Evolutionary conservation across 2,329 filamentous ascomycete genomes (phyloP).

Genomic region (Aspergillus glaucus): DNA sequence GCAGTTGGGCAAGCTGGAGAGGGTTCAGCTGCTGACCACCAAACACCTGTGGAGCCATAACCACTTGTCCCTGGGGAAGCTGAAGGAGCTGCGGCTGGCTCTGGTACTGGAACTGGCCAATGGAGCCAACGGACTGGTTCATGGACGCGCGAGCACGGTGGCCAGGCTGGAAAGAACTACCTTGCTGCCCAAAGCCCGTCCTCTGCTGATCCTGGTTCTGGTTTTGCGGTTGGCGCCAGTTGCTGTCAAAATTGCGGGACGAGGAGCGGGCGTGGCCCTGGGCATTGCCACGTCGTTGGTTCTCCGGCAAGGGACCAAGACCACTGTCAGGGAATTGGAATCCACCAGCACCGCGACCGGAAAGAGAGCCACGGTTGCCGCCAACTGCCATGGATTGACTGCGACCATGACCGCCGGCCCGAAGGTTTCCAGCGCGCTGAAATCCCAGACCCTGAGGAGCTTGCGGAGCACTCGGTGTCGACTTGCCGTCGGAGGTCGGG

Average conservation of each 20-base stretch:
- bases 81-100: slow-evolving; percentile 82
- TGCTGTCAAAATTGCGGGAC: slow-evolving; percentile 94
- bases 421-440: slow-evolving; percentile 74
- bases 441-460: slow-evolving; percentile 57
- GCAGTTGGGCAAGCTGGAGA: slow-evolving; percentile 81
- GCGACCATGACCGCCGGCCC: slow-evolving; percentile 61
- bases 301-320: slow-evolving; percentile 51
- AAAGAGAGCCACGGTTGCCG: slow-evolving; percentile 59
- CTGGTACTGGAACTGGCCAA: slow-evolving; percentile 84
- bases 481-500: slow-evolving; percentile 48
- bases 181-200: slow-evolving; percentile 59
- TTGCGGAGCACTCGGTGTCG: slow-evolving; percentile 38
- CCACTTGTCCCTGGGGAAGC: slow-evolving; percentile 73
- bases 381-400: slow-evolving; percentile 49
- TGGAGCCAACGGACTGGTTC: slow-evolving; percentile 73
- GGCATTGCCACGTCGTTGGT: slow-evolving; percentile 67
- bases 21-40: slow-evolving; percentile 78
- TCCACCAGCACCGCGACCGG: slow-evolving; percentile 60
- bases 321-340: slow-evolving; percentile 63
- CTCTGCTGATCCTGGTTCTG: slow-evolving; percentile 43
- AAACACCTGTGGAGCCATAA: slow-evolving; percentile 78
- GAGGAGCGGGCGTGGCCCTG: slow-evolving; percentile 69
- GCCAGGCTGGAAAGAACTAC: slow-evolving; percentile 80
- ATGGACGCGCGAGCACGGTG: slow-evolving; percentile 82
- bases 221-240: slow-evolving; percentile 81